phyloP scores from a whole-genome alignment of 306 rosid species.

The Vigna unguiculata region DNA sequence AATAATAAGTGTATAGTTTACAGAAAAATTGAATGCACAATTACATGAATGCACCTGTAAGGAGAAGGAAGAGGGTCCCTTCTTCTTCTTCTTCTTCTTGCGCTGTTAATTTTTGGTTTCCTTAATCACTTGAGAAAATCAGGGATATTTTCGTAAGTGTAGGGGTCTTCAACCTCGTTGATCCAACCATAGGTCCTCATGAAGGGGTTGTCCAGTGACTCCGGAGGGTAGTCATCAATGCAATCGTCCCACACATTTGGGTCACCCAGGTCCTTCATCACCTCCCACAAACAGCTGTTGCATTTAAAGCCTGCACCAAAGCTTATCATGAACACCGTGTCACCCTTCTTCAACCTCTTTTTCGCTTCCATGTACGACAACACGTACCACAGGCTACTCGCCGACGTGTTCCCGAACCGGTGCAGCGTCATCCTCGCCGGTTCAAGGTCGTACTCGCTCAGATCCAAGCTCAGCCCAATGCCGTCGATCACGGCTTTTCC shows the following conservation, averaged over 20 bases:
- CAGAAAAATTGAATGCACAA: conserved; percentile 37
- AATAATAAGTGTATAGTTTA: conserved; percentile 42
- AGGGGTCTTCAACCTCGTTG: conserved; percentile 58
- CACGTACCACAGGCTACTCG: conserved; percentile 89
- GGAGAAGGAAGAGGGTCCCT: not conserved
- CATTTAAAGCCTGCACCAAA: conserved; percentile 98
- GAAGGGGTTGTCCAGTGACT: conserved; percentile 67
- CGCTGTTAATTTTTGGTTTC: no score
- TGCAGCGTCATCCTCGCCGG: conserved; percentile 95
- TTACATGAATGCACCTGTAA: conserved; percentile 24
- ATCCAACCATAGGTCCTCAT: conserved; percentile 81
- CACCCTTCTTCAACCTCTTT: conserved; percentile 74
- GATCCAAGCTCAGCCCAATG: conserved; percentile 68
- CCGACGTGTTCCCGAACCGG: conserved; percentile 90
- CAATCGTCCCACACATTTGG: conserved; percentile 82
- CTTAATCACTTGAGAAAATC: conserved; percentile 51
- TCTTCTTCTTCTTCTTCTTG: no score
- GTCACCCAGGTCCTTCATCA: conserved; percentile 62
- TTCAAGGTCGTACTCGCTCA: conserved; percentile 73
- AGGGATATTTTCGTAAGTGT: conserved; percentile 51
- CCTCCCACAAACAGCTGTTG: conserved; percentile 90
- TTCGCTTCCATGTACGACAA: conserved; percentile 92
- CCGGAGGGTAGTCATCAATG: conserved; percentile 71
- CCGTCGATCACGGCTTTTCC: conserved; percentile 96
- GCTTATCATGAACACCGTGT: conserved; percentile 81